Percentiles rank a stretch among this genome's conserved stretches.
These are phyloP conservation scores for Beauveria varroae DNA, from an alignment of 2,329 filamentous ascomycete species.

Conservation along the genomic window DNA sequence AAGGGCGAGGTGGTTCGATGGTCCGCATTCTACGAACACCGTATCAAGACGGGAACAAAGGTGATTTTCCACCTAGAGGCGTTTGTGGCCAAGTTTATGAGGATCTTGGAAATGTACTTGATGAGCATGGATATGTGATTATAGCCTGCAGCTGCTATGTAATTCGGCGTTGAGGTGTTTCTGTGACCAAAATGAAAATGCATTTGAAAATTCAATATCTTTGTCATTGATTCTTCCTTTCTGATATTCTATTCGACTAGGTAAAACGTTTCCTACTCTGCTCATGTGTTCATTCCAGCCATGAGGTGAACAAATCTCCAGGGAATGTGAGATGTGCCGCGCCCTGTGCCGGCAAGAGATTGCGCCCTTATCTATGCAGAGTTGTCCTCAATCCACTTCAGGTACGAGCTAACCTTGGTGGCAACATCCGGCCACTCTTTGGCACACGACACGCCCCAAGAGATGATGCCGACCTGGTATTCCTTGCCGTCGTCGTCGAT, in stretches of 20 bases:
- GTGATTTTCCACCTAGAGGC: constrained; percentile 97
- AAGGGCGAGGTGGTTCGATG: constrained; percentile 92
- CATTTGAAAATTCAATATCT: background rate
- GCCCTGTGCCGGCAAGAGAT: background rate
- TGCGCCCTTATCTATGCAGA: background rate
- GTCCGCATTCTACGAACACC: constrained; percentile 96
- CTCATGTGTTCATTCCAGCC: background rate
- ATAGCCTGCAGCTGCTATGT: background rate
- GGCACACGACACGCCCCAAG: constrained; percentile 1
- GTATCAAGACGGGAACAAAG: constrained; percentile 86
- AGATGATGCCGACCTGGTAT: background rate
- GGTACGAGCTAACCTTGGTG: background rate
- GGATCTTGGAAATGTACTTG: constrained; percentile 81
- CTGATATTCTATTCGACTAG: no score
- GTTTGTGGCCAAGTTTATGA: constrained; percentile 98
- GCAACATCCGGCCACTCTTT: background rate
- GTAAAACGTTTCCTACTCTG: no score
- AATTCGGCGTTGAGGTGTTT: constrained; percentile 6
- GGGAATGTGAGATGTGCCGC: background rate
- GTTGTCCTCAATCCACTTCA: constrained; percentile 2
- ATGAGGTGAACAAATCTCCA: background rate
- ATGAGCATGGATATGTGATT: constrained; percentile 73
- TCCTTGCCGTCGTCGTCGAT: background rate
- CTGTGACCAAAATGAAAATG: background rate
- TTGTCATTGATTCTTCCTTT: no score